These are phyloP conservation scores for Celoporthe dispersa DNA, from an alignment of 2,329 filamentous ascomycete species.

Conservation along the genomic window DNA sequence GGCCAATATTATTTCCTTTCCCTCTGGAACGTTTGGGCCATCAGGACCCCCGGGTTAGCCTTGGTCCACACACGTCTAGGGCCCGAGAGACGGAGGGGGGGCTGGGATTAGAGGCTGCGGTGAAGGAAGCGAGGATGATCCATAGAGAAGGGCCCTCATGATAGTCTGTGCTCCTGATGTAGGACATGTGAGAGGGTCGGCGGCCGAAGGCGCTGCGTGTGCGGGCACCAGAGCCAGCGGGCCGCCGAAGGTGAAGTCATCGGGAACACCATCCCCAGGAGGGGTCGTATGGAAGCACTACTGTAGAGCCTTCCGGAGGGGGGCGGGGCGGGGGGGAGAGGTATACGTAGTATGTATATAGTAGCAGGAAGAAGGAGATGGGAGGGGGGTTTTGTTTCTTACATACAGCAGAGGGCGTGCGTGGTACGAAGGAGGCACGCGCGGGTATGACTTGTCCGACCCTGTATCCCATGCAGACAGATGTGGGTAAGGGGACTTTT, in stretches of 20 bases:
- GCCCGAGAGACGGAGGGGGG: constrained; percentile 24
- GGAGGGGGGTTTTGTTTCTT: constrained; percentile 6
- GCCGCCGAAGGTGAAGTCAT: background rate
- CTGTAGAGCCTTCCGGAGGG: background rate
- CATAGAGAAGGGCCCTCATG: background rate
- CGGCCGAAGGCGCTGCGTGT: background rate
- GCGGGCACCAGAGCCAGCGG: constrained; percentile 1
- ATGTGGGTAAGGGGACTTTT: constrained; percentile 19
- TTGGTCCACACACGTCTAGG: constrained; percentile 22
- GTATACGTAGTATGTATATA: background rate
- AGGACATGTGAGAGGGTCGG: background rate
- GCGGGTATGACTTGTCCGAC: constrained; percentile 8
- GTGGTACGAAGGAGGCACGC: constrained; percentile 11
- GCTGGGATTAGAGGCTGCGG: constrained; percentile 12
- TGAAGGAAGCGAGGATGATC: constrained; percentile 10
- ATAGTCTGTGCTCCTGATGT: background rate
- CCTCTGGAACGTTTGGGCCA: background rate
- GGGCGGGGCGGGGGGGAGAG: no score
- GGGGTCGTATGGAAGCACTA: constrained; percentile 2
- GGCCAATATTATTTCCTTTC: background rate
- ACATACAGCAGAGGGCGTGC: constrained; percentile 18
- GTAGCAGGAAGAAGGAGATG: constrained; percentile 9
- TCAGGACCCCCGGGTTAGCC: constrained; percentile 22
- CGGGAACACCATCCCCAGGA: background rate
- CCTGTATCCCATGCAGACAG: constrained; percentile 20